Evolutionary conservation across 148 eudicot genomes (phyloP).

Genomic region (Chenopodium formosanum): DNA sequence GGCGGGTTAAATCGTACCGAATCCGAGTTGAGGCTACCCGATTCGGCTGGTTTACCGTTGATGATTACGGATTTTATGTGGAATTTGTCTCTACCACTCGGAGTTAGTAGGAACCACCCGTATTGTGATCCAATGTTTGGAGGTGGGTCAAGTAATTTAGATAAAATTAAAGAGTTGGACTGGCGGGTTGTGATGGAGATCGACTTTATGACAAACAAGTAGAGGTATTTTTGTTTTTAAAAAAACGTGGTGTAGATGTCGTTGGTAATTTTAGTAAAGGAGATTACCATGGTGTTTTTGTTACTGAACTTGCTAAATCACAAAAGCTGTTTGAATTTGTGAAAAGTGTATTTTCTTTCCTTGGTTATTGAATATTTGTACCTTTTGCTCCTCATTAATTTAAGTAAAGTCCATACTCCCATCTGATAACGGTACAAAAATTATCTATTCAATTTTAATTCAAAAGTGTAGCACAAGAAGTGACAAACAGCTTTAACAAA

Average conservation of each 20-base stretch:
- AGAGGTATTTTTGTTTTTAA: constrained; percentile 22
- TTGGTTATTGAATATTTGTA: not conserved
- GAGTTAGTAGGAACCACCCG: constrained; percentile 41
- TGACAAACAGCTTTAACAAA: not conserved
- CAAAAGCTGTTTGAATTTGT: constrained; percentile 7
- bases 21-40: constrained; percentile 30
- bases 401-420: too few relatives aligned
- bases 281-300: constrained; percentile 24
- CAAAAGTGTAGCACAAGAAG: not conserved
- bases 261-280: constrained; percentile 15
- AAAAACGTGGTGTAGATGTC: constrained; percentile 26
- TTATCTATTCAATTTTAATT: not conserved
- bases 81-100: constrained; percentile 48
- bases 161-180: constrained; percentile 23
- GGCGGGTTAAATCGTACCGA: constrained; percentile 35
- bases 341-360: not conserved
- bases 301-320: not conserved
- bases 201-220: constrained; percentile 35
- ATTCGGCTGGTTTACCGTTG: constrained; percentile 35
- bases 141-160: constrained; percentile 10
- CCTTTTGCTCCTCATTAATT: too few relatives aligned
- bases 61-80: constrained; percentile 42
- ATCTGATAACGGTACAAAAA: not conserved
- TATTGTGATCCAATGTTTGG: constrained; percentile 26
- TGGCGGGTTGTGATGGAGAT: constrained; percentile 40